Evolutionary conservation across 176 grass and related monocot genomes (phyloP).

Genomic region (Hsuehochloa calcarea): DNA sequence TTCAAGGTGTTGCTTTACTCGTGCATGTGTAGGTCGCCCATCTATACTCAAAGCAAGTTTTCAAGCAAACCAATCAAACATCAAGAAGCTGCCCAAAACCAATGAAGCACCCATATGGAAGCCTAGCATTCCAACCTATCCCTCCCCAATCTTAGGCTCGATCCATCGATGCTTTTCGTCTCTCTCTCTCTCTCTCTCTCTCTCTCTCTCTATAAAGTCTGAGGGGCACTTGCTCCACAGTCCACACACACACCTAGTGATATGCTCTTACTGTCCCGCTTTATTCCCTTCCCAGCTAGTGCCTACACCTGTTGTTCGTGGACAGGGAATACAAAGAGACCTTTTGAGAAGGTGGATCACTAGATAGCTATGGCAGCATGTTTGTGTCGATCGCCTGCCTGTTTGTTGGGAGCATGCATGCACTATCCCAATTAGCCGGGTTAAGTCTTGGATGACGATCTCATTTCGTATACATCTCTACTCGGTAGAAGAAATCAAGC

Average conservation of each 20-base stretch:
- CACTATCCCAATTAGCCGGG: neutral
- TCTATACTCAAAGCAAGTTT: slow-evolving; percentile 3
- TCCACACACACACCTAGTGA: slow-evolving; percentile 43
- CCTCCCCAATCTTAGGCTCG: slow-evolving; percentile 14
- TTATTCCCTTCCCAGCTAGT: slow-evolving; percentile 36
- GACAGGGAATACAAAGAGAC: slow-evolving; percentile 19
- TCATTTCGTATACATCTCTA: neutral
- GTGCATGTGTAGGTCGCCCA: slow-evolving; percentile 27
- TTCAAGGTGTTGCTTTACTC: slow-evolving; percentile 30
- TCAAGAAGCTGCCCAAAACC: slow-evolving; percentile 37
- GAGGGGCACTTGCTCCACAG: slow-evolving; percentile 29
- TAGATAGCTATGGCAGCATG: neutral
- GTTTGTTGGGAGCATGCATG: neutral
- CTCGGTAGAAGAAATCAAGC: neutral
- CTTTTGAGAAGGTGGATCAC: slow-evolving; percentile 28
- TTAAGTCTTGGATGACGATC: neutral
- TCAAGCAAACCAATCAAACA: slow-evolving; percentile 22
- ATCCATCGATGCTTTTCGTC: neutral
- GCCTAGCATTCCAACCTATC: slow-evolving; percentile 18
- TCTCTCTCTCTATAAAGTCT: slow-evolving; percentile 34
- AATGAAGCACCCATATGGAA: slow-evolving; percentile 34
- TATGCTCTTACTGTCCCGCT: slow-evolving; percentile 19
- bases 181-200: neutral
- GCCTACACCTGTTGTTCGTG: slow-evolving; percentile 29
- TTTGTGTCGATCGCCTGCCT: neutral